Percentiles rank a stretch among this genome's conserved stretches.
Evolutionary conservation across 2,329 filamentous ascomycete species (phyloP).

Genomic region (Aspergillus arachidicola): DNA sequence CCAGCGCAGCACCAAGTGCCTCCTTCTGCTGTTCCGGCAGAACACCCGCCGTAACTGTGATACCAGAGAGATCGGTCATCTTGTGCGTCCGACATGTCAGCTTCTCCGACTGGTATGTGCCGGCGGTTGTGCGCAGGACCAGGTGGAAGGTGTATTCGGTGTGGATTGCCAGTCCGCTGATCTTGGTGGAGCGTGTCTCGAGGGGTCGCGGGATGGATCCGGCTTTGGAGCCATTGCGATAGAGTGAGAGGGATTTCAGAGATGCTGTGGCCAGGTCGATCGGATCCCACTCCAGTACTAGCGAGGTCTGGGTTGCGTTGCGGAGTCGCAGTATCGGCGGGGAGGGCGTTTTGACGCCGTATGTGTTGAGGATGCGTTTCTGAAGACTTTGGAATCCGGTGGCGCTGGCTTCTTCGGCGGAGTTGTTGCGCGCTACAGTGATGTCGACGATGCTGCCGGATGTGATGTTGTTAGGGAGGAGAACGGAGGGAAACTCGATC

Average conservation of each 20-base stretch:
- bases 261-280: conserved; percentile 91
- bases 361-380: conserved; percentile 80
- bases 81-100: conserved; percentile 90
- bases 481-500: conserved; percentile 98
- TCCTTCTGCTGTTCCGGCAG: conserved; percentile 74
- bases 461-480: conserved; percentile 91
- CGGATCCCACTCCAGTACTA: conserved; percentile 97
- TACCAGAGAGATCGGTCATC: conserved; percentile 95
- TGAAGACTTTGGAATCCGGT: conserved; percentile 83
- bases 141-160: conserved; percentile 95
- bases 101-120: conserved; percentile 81
- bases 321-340: conserved; percentile 83
- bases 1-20: conserved; percentile 72
- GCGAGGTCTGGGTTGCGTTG: conserved; percentile 97
- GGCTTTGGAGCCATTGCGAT: conserved; percentile 94
- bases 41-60: conserved; percentile 90
- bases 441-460: conserved; percentile 98
- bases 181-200: conserved; percentile 93
- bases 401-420: conserved; percentile 74
- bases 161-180: conserved; percentile 92
- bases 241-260: conserved; percentile 84
- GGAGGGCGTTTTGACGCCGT: conserved; percentile 77
- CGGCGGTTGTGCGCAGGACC: conserved; percentile 85
- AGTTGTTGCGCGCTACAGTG: conserved; percentile 82
- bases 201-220: conserved; percentile 87